Conservation (phyloP, 192 early-diverging fungal genomes). For the Geranomyces michiganensis region DNA sequence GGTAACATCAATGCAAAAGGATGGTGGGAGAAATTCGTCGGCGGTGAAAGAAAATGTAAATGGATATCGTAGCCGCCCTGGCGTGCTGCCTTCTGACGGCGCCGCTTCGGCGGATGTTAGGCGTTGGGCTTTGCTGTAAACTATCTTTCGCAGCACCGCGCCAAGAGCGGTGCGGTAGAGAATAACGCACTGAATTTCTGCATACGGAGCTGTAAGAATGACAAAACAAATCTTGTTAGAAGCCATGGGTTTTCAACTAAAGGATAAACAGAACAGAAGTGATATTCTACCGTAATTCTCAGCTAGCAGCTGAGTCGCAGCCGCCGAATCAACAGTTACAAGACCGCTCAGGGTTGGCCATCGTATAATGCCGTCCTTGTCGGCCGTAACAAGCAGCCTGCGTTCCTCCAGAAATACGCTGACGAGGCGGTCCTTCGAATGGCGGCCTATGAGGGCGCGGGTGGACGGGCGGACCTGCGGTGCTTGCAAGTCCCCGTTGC, state of each 20-base stretch:
- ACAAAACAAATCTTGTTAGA: too few relatives aligned
- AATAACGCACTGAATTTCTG: slow-evolving; percentile 21
- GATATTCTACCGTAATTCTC: slow-evolving; percentile 8
- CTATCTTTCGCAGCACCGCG: slow-evolving; percentile 2
- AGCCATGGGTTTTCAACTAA: too few relatives aligned
- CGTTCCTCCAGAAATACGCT: slow-evolving; percentile 32
- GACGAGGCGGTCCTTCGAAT: slow-evolving; percentile 27
- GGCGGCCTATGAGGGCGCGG: slow-evolving; percentile 27
- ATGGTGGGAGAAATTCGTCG: slow-evolving; percentile 20
- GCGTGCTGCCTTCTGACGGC: background rate
- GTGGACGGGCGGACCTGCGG: slow-evolving; percentile 9
- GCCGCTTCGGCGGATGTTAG: background rate
- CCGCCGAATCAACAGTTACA: slow-evolving; percentile 22
- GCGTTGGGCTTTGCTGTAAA: slow-evolving; percentile 13
- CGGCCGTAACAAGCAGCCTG: background rate
- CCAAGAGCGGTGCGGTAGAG: slow-evolving; percentile 26
- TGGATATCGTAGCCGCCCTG: slow-evolving; percentile 15
- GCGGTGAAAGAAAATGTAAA: slow-evolving; percentile 24
- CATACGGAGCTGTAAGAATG: slow-evolving; percentile 11
- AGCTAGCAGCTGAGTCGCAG: background rate
- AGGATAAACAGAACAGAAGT: too few relatives aligned
- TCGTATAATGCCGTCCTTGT: background rate
- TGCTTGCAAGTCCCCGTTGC: background rate
- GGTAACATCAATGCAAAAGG: slow-evolving; percentile 22
- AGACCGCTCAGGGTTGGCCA: slow-evolving; percentile 25